Conservation (phyloP, 148 eudicot species). For the Arbutus unedo region DNA sequence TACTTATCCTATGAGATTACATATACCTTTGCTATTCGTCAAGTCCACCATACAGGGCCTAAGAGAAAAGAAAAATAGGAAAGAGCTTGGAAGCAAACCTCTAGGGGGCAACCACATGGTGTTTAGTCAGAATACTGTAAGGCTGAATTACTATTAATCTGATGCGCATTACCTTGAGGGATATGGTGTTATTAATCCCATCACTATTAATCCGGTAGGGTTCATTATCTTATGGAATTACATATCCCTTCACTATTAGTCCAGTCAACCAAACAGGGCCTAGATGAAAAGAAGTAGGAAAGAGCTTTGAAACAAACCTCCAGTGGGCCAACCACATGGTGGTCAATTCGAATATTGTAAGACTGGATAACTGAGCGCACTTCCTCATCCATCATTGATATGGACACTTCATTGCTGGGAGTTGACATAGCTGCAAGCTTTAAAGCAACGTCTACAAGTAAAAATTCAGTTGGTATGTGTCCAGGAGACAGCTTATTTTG, state of each 20-base stretch:
- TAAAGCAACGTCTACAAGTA: slow-evolving; percentile 67
- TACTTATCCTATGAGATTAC: not conserved
- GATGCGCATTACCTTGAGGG: too few species aligned
- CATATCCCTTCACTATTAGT: not conserved
- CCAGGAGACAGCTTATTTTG: slow-evolving; percentile 82
- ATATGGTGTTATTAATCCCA: too few species aligned
- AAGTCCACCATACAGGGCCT: not conserved
- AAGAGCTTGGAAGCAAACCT: slow-evolving; percentile 39
- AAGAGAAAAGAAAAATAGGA: not conserved
- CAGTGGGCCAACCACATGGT: slow-evolving; percentile 53
- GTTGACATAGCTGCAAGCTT: slow-evolving; percentile 82
- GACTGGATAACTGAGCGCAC: slow-evolving; percentile 57
- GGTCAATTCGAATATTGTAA: slow-evolving; percentile 41
- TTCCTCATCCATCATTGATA: slow-evolving; percentile 68
- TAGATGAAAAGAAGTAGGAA: not conserved
- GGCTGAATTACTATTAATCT: slow-evolving; percentile 38
- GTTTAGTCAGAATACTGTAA: slow-evolving; percentile 40
- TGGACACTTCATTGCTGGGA: slow-evolving; percentile 49
- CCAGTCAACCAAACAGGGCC: not conserved
- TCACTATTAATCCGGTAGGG: not conserved
- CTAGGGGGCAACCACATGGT: slow-evolving; percentile 54
- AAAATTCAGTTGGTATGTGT: slow-evolving; percentile 60
- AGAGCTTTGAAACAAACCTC: slow-evolving; percentile 42
- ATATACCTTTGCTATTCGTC: not conserved
- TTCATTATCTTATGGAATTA: not conserved